Evolutionary conservation across 1,139 yeast species (phyloP).

Genomic region (Magnusiomyces clavatus): DNA sequence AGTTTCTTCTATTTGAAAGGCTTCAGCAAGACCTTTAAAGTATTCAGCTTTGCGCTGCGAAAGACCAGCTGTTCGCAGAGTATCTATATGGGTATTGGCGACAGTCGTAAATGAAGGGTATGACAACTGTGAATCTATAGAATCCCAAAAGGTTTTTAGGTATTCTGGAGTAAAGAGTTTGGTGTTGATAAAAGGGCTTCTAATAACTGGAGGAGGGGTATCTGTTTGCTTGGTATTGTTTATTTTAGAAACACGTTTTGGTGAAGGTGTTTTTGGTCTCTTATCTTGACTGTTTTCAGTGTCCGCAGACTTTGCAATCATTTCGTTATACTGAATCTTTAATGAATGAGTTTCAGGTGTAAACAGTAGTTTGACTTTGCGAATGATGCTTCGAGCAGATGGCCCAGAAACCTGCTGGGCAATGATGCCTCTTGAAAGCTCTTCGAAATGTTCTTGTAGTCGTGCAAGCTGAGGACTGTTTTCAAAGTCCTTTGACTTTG

Average conservation of each 20-base stretch:
- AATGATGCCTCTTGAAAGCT: slow-evolving; percentile 46
- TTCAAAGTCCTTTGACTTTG: background rate
- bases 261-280: too few species aligned
- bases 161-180: too few species aligned
- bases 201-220: too few species aligned
- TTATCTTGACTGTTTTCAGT: background rate
- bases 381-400: slow-evolving; percentile 63
- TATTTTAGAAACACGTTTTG: background rate
- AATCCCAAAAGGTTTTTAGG: too few species aligned
- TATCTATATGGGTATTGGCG: slow-evolving; percentile 37
- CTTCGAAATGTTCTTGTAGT: slow-evolving; percentile 27
- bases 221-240: too few species aligned
- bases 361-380: slow-evolving; percentile 40
- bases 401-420: slow-evolving; percentile 83
- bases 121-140: background rate
- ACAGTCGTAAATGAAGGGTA: slow-evolving; percentile 24
- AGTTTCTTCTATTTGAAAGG: slow-evolving; percentile 40
- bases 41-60: slow-evolving; percentile 66
- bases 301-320: too few species aligned
- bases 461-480: background rate
- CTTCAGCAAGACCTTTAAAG: slow-evolving; percentile 51
- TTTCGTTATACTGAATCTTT: slow-evolving; percentile 9
- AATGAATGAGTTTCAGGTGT: too few species aligned
- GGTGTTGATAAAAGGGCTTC: too few species aligned
- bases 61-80: slow-evolving; percentile 56